These are phyloP conservation scores for Sarocladium oryzae DNA, from an alignment of 2,329 filamentous ascomycete genomes.

Conservation along the genomic window DNA sequence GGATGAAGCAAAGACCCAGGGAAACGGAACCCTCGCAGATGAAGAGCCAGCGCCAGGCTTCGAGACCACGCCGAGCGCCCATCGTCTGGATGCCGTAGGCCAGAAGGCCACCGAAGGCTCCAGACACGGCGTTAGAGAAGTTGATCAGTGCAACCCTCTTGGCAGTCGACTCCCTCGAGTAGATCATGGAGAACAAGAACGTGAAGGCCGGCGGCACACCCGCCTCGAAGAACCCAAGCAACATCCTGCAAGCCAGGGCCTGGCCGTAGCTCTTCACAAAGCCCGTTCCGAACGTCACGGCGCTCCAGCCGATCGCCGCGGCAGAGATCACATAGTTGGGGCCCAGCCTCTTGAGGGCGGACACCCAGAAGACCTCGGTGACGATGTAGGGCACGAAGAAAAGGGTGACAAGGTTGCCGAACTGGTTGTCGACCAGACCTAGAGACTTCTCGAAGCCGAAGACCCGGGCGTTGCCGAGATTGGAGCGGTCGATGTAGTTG, in stretches of 20 bases:
- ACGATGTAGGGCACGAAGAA: conserved; percentile 53
- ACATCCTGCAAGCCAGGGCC: conserved; percentile 18
- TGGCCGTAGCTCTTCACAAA: conserved; percentile 17
- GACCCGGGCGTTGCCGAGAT: conserved; percentile 36
- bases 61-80: conserved; percentile 36
- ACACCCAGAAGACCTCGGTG: conserved; percentile 37
- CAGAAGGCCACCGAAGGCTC: conserved; percentile 24
- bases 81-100: conserved; percentile 30
- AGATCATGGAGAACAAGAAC: conserved; percentile 28
- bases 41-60: conserved; percentile 46
- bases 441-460: conserved; percentile 43
- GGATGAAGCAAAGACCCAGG: conserved; percentile 17
- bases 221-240: conserved; percentile 23
- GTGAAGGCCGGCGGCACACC: conserved; percentile 22
- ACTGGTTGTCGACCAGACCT: conserved; percentile 52
- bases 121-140: conserved; percentile 23
- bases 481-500: conserved; percentile 43
- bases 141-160: conserved; percentile 25
- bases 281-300: conserved; percentile 18
- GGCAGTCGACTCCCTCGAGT: conserved; percentile 25
- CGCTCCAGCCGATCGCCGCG: conserved; percentile 21
- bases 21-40: conserved; percentile 28
- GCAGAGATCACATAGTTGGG: conserved; percentile 17
- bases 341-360: conserved; percentile 19
- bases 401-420: conserved; percentile 54